Conservation (phyloP, 2,329 filamentous ascomycete species). For the Talaromyces albobiverticillius region DNA sequence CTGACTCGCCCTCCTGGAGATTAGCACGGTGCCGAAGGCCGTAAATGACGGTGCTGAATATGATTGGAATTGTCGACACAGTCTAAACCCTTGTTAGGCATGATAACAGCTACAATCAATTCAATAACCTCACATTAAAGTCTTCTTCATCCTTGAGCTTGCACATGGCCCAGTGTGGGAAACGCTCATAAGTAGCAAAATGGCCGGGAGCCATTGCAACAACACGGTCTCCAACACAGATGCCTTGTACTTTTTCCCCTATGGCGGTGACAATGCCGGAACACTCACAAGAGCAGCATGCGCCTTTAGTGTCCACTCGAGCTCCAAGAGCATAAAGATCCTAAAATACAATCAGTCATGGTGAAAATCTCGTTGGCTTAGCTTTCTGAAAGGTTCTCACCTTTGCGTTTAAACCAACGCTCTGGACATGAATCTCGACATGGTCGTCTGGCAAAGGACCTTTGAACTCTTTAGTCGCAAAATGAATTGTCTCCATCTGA, state of each 20-base stretch:
- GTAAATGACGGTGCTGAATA: too few relatives aligned
- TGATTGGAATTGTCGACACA: too few relatives aligned
- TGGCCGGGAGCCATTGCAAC: slow-evolving; percentile 13
- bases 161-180: slow-evolving; percentile 18
- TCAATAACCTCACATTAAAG: too few relatives aligned
- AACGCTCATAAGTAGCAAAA: slow-evolving; percentile 21
- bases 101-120: too few relatives aligned
- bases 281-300: not conserved
- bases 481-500: too few relatives aligned
- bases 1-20: too few relatives aligned
- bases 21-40: too few relatives aligned
- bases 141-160: not conserved
- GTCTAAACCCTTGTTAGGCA: too few relatives aligned
- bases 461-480: too few relatives aligned
- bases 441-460: slow-evolving; percentile 16
- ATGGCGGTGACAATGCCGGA: not conserved
- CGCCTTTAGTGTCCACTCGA: not conserved
- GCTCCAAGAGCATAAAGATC: not conserved
- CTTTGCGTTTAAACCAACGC: not conserved
- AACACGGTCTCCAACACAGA: slow-evolving; percentile 15
- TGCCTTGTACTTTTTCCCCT: not conserved
- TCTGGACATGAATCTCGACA: not conserved
- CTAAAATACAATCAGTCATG: too few relatives aligned
- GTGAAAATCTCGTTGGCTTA: too few relatives aligned
- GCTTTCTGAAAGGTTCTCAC: too few relatives aligned